Percentiles rank a stretch among this genome's conserved stretches.
These are phyloP conservation scores for Candida corydali DNA, from an alignment of 805 yeast species.

Conservation along the genomic window DNA sequence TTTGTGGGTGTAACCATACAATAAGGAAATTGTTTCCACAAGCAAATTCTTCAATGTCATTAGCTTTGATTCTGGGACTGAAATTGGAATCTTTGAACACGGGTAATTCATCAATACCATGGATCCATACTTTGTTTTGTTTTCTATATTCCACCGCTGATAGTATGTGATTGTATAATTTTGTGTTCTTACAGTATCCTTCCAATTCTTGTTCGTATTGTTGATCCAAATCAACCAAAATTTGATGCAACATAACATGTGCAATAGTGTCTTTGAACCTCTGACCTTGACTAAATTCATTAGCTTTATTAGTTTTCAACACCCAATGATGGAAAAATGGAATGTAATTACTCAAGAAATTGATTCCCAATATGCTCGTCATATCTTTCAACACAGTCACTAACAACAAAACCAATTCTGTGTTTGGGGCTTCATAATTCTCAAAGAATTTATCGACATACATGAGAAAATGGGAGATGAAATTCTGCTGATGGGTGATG, in stretches of 20 bases:
- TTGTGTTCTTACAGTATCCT: conserved; percentile 17
- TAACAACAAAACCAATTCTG: conserved; percentile 18
- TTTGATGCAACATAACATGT: conserved; percentile 21
- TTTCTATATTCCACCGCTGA: conserved; percentile 25
- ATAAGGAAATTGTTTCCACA: conserved; percentile 21
- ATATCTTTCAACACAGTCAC: conserved; percentile 21
- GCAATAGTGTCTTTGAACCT: conserved; percentile 30
- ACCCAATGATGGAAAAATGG: conserved; percentile 47
- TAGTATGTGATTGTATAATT: conserved; percentile 15
- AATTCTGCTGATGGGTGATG: conserved; percentile 39
- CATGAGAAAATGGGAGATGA: conserved; percentile 35
- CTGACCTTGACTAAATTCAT: conserved; percentile 8
- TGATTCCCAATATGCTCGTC: conserved; percentile 39
- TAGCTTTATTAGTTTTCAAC: conserved; percentile 13
- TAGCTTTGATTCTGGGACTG: conserved; percentile 1
- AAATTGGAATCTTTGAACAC: neutral
- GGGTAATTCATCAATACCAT: conserved; percentile 14
- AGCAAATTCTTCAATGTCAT: conserved; percentile 20
- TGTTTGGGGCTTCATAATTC: conserved; percentile 18
- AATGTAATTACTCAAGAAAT: conserved; percentile 41
- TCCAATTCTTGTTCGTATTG: conserved; percentile 22
- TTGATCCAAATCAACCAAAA: conserved; percentile 23
- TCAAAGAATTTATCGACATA: conserved; percentile 30
- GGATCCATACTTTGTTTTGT: conserved; percentile 23
- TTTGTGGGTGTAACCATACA: conserved; percentile 30